A percentile compares a stretch with the other conserved stretches of the same genome.
phyloP scores from a whole-genome alignment of 257 asterid species.

The Capsicum baccatum region DNA sequence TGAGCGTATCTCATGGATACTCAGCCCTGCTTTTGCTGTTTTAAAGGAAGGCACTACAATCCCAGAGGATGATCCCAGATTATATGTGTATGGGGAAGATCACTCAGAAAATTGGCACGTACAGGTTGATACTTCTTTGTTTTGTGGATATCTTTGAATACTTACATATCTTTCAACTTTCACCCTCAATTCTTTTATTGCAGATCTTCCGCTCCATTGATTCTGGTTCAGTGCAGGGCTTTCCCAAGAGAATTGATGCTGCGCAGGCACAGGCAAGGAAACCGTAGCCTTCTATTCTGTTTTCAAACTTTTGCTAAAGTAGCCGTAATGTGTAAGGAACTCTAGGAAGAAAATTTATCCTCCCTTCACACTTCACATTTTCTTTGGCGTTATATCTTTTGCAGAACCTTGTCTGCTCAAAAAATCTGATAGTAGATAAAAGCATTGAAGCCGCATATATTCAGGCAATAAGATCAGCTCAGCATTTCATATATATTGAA shows the following conservation, averaged over 20 bases:
- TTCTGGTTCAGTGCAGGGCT: conserved; percentile 86
- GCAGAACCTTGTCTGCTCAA: conserved; percentile 77
- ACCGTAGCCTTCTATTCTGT: background rate
- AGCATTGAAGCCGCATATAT: conserved; percentile 88
- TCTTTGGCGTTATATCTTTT: conserved; percentile 28
- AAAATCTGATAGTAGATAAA: conserved; percentile 72
- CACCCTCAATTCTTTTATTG: conserved; percentile 28
- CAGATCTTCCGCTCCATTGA: conserved; percentile 96
- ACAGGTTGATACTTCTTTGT: conserved; percentile 60
- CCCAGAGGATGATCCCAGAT: conserved; percentile 70
- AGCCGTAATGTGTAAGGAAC: background rate
- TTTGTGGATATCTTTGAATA: conserved; percentile 29
- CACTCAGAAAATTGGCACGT: conserved; percentile 86
- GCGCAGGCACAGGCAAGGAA: conserved; percentile 64
- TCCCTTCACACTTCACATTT: background rate
- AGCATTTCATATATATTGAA: conserved; percentile 82
- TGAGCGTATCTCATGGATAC: conserved; percentile 94
- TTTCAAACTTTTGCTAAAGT: background rate
- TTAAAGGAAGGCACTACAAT: conserved; percentile 56
- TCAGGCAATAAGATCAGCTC: conserved; percentile 94
- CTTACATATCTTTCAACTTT: conserved; percentile 34
- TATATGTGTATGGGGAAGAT: conserved; percentile 57
- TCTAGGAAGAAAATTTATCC: background rate
- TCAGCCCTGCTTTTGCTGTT: conserved; percentile 66
- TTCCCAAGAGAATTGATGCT: conserved; percentile 62